These are phyloP conservation scores for Aspergillus sp. DNA, from an alignment of 2,329 filamentous ascomycete species.

Conservation along the genomic window DNA sequence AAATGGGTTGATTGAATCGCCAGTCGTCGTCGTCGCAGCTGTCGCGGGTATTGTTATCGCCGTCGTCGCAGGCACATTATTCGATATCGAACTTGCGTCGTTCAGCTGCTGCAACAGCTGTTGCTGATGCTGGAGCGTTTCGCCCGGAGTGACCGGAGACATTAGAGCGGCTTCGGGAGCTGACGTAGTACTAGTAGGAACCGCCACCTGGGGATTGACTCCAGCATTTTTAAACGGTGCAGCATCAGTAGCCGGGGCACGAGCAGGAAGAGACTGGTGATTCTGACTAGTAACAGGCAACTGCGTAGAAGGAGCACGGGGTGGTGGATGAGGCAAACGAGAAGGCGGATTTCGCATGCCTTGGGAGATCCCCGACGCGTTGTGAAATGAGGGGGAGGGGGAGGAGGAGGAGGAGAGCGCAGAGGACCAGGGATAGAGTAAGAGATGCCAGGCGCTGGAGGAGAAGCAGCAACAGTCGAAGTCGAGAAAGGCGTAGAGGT, in stretches of 20 bases:
- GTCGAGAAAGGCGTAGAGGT: neutral
- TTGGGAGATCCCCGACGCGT: neutral
- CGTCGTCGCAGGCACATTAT: neutral
- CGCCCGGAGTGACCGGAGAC: slow-evolving; percentile 14
- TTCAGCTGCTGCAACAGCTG: neutral
- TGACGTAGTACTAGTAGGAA: neutral
- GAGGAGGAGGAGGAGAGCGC: neutral
- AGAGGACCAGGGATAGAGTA: neutral
- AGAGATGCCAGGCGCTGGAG: neutral
- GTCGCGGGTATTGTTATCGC: neutral
- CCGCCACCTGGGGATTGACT: neutral
- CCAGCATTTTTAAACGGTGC: neutral
- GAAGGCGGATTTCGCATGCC: slow-evolving; percentile 9
- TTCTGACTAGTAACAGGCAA: neutral
- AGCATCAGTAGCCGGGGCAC: neutral
- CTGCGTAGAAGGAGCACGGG: neutral
- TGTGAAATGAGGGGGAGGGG: neutral
- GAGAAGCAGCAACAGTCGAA: neutral
- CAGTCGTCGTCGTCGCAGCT: neutral
- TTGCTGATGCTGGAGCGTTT: slow-evolving; percentile 3
- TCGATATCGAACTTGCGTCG: neutral
- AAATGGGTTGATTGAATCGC: neutral
- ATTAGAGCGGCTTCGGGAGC: slow-evolving; percentile 6
- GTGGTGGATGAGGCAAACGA: slow-evolving; percentile 1
- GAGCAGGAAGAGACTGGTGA: neutral